Percentiles rank a stretch among this genome's conserved stretches.
phyloP scores from a whole-genome alignment of 2,329 filamentous ascomycete genomes.

The Coniochaeta pulveracea region DNA sequence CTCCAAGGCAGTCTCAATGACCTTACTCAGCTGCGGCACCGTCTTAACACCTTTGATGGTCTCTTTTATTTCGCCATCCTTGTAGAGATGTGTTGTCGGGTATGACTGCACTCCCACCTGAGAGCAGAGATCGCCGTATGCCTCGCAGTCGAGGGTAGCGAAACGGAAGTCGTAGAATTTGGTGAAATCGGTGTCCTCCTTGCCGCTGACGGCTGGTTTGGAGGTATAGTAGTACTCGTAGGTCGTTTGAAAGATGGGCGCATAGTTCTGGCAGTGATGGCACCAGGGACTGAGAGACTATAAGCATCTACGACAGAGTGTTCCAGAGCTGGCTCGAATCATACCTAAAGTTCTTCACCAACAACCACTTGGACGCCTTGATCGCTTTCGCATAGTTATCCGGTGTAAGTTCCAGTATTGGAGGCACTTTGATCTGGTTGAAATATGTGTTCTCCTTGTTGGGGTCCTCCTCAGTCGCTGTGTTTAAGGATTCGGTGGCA shows the following conservation, averaged over 20 bases:
- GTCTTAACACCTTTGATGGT: slow-evolving; percentile 54
- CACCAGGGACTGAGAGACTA: slow-evolving; percentile 38
- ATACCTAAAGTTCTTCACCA: slow-evolving; percentile 60
- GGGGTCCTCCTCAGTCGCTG: slow-evolving; percentile 25
- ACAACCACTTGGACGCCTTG: slow-evolving; percentile 38
- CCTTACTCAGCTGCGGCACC: slow-evolving; percentile 53
- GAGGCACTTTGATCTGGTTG: slow-evolving; percentile 56
- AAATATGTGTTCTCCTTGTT: slow-evolving; percentile 42
- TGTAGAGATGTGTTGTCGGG: slow-evolving; percentile 70
- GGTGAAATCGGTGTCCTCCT: slow-evolving; percentile 52
- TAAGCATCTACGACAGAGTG: not conserved
- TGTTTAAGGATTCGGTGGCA: slow-evolving; percentile 17
- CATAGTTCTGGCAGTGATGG: slow-evolving; percentile 67
- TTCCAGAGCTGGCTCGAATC: not conserved
- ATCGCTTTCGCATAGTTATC: slow-evolving; percentile 45
- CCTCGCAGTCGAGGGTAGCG: slow-evolving; percentile 73
- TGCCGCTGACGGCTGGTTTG: slow-evolving; percentile 49
- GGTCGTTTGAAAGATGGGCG: slow-evolving; percentile 78
- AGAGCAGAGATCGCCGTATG: slow-evolving; percentile 67
- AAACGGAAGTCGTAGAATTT: slow-evolving; percentile 86
- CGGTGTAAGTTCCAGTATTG: slow-evolving; percentile 48
- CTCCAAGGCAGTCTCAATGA: slow-evolving; percentile 69
- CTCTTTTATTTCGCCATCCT: slow-evolving; percentile 60
- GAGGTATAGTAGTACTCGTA: slow-evolving; percentile 95
- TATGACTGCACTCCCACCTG: slow-evolving; percentile 57